Evolutionary conservation across 192 early-diverging fungal genomes (phyloP).

Genomic region (Geosiphon pyriformis): DNA sequence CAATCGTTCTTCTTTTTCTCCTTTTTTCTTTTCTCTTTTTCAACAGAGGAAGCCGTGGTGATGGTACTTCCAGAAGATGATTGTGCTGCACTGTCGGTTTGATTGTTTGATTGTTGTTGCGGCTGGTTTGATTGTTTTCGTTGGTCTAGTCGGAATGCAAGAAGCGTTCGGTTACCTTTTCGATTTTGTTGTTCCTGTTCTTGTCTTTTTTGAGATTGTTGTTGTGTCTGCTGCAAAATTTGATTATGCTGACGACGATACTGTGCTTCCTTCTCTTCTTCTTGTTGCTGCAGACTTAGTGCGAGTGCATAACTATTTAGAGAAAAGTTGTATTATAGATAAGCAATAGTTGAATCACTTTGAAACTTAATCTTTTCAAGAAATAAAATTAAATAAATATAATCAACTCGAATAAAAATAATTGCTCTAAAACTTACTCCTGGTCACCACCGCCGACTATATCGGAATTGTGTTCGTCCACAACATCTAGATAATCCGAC

Average conservation of each 20-base stretch:
- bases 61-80: conserved; percentile 15
- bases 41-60: not conserved
- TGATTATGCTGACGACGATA: conserved; percentile 6
- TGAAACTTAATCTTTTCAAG: not conserved
- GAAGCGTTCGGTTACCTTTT: not conserved
- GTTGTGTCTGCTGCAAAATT: not conserved
- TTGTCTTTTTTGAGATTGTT: conserved; percentile 20
- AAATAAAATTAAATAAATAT: not conserved
- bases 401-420: not conserved
- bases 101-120: conserved; percentile 1
- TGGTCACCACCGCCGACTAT: conserved; percentile 38
- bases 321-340: conserved; percentile 2
- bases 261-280: conserved; percentile 36
- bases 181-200: conserved; percentile 4
- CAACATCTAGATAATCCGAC: conserved; percentile 36
- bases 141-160: not conserved
- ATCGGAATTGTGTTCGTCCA: conserved; percentile 21
- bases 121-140: not conserved
- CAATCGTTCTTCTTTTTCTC: not conserved
- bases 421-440: conserved; percentile 28
- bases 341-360: no score
- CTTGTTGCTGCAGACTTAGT: conserved; percentile 36
- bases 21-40: conserved; percentile 8
- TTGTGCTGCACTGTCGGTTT: not conserved
- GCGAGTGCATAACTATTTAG: conserved; percentile 35